These are phyloP conservation scores for Paraconiothyrium brasiliense DNA, from an alignment of 2,329 filamentous ascomycete genomes.

Conservation along the genomic window DNA sequence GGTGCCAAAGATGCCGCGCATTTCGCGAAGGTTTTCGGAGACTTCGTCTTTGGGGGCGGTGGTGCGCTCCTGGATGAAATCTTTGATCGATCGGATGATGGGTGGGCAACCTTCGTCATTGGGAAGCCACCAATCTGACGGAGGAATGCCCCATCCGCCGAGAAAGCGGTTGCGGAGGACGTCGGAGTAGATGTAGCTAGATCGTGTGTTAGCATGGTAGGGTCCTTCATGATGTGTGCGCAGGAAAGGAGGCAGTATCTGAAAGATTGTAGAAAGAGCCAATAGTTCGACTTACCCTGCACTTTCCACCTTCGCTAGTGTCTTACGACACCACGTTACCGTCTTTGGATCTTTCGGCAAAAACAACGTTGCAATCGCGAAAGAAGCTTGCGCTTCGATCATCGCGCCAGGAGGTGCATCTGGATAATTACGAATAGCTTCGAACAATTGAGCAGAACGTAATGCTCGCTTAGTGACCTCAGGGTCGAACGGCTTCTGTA, in stretches of 20 bases:
- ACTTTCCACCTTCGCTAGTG: constrained; percentile 80
- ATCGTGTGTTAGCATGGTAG: constrained; percentile 17
- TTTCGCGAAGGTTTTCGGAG: constrained; percentile 74
- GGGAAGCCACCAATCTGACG: constrained; percentile 89
- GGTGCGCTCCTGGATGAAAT: constrained; percentile 81
- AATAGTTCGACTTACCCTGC: constrained; percentile 70
- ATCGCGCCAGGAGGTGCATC: constrained; percentile 74
- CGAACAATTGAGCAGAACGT: constrained; percentile 79
- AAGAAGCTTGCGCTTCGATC: constrained; percentile 76
- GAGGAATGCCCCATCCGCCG: constrained; percentile 75
- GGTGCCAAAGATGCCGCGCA: constrained; percentile 72
- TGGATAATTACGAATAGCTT: constrained; percentile 78
- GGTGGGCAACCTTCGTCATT: constrained; percentile 78
- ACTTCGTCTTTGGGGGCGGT: constrained; percentile 59
- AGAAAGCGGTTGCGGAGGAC: constrained; percentile 79
- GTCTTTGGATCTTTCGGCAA: constrained; percentile 78
- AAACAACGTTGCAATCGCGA: constrained; percentile 81
- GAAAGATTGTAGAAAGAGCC: not conserved
- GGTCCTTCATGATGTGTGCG: not conserved
- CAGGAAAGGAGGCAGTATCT: not conserved
- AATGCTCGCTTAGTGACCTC: constrained; percentile 72
- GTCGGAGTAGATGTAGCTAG: constrained; percentile 83
- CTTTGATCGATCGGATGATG: constrained; percentile 78
- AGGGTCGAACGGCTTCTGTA: constrained; percentile 60
- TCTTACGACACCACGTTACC: constrained; percentile 80